Evolutionary conservation across 768 basidiomycete genomes (phyloP).

Genomic region (Neoboletus magnificus): DNA sequence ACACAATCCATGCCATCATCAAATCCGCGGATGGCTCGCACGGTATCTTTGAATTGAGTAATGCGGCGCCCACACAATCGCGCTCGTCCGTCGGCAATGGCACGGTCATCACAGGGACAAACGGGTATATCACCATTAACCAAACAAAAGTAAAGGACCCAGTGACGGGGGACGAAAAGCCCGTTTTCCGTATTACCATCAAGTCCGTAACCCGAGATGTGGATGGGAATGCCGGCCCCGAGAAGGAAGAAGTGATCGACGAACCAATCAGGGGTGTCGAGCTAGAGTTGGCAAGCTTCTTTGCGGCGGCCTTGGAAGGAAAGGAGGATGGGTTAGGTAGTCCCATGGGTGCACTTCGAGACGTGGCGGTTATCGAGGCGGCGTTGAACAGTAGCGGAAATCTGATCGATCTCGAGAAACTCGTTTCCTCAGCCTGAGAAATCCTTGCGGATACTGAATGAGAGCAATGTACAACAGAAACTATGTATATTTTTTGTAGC

Average conservation of each 20-base stretch:
- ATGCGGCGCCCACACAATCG: constrained; percentile 50
- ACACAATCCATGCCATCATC: constrained; percentile 65
- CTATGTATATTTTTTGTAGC: too few species aligned
- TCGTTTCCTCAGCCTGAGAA: constrained; percentile 17
- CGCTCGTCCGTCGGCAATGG: constrained; percentile 30
- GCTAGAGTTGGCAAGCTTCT: constrained; percentile 57
- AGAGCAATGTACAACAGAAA: not conserved
- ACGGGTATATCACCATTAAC: constrained; percentile 57
- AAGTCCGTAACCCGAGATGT: constrained; percentile 27
- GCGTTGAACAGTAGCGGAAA: constrained; percentile 63
- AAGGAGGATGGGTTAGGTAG: constrained; percentile 55
- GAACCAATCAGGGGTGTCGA: constrained; percentile 50
- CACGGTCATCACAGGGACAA: constrained; percentile 55
- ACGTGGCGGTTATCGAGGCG: constrained; percentile 80
- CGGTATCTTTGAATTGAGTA: constrained; percentile 63
- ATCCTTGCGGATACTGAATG: not conserved
- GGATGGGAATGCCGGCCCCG: constrained; percentile 22
- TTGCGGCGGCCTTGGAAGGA: constrained; percentile 46
- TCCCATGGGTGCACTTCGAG: constrained; percentile 60
- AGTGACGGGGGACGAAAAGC: constrained; percentile 21
- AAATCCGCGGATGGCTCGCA: constrained; percentile 47
- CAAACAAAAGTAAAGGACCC: constrained; percentile 26
- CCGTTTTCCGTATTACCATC: constrained; percentile 38
- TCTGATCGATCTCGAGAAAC: constrained; percentile 51
- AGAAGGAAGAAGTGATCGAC: constrained; percentile 47